Base-by-base conservation (phyloP, 768 basidiomycete species). In the Porpolomopsis calyptriformis region DNA sequence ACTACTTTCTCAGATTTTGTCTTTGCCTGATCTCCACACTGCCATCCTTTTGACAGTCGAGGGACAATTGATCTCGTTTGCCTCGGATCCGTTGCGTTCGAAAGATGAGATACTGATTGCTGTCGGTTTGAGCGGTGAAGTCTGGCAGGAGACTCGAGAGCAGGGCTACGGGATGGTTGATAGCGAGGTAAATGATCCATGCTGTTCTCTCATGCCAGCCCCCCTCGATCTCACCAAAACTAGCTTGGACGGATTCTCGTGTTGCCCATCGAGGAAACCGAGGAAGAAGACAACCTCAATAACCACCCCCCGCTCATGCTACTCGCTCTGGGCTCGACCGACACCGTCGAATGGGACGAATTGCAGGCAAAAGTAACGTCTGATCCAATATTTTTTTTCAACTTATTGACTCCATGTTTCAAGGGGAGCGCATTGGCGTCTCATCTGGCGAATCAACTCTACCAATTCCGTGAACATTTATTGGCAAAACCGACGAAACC, bases 101-200 rank as follows among this genome's bases (percentile, higher is more conserved):
- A 88, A 86, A 63, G 85, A 88, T 54, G 78, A 83, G 43, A 72
- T 87, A 38, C 75, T 82, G 44, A 74, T 87, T 35, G 65, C 82
- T 22, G 82, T 80, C 6, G 85, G 85, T 12, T 63, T 89, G 24
- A 76, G 77, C 34, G 76, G 77, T 8, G 85, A 87, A 59, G 69
- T 85, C 26, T 89, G 86, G 85, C 77, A 77, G 42, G 85, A 88
- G 62, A 83, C 79, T 22, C 71, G 68, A 49, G 78, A 74, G 19
- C 70, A 78, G 38, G 78, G 76, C 8, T 66, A 70, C 37, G 83
- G 82, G 14, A 82, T 82, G 78, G 80, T 79, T 2, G 85, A 88
- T 49, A 80, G 80, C 59, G 85, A 88, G 74, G 85, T 85, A 53
- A 54, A 69, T 60, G 19, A 10, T 40, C 23, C 16, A 20, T 19